Base-by-base conservation (phyloP, 495 filamentous ascomycete genomes). In the Massariosphaeria phaeospora region DNA sequence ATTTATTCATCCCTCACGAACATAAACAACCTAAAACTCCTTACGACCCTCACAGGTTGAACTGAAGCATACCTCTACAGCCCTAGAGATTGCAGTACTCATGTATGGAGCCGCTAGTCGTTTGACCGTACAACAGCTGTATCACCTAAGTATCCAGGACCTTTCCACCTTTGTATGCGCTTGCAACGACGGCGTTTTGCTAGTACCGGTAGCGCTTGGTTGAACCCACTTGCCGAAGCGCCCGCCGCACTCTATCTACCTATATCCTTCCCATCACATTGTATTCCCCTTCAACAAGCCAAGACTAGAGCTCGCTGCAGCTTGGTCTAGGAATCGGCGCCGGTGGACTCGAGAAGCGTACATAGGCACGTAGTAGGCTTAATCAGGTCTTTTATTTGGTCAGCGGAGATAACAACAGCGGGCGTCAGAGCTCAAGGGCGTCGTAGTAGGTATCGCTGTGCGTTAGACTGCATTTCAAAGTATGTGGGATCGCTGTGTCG, bases 81-180 rank as follows among this genome's bases (percentile, higher is more conserved):
- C n/a, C n/a, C n/a, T n/a, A n/a, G 23, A 51, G 48, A 51, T 39
- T 40, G 48, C 25, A 51, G 45, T 48, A 30, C 45, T 35, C 33
- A 51, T 51, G 23, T 51, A 39, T 25, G 33, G 33, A 51, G 48
- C 33, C 48, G 33, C 33, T 51, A 15, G 48, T 18, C 23, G 23
- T 51, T 40, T 51, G 21, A 41, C 48, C 33, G 33, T 51, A 35
- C 45, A 13, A 51, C 48, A 51, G 35, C 35, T 51, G 23, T 51
- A 51, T 51, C 33, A 40, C 48, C 13, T 12, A 40, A 41, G 10
- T 21, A 51, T 51, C 18, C 21, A 39, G 35, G 30, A n/a, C 34
- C 48, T 51, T 51, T 40, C 48, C 35, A 41, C 20, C 35, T 51
- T 51, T 23, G 33, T 51, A 18, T 41, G 48, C 48, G 48, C 33